Percentiles rank a stretch among this genome's conserved stretches.
phyloP scores from a whole-genome alignment of 2,329 filamentous ascomycete species.

The Penicillium sp. region DNA sequence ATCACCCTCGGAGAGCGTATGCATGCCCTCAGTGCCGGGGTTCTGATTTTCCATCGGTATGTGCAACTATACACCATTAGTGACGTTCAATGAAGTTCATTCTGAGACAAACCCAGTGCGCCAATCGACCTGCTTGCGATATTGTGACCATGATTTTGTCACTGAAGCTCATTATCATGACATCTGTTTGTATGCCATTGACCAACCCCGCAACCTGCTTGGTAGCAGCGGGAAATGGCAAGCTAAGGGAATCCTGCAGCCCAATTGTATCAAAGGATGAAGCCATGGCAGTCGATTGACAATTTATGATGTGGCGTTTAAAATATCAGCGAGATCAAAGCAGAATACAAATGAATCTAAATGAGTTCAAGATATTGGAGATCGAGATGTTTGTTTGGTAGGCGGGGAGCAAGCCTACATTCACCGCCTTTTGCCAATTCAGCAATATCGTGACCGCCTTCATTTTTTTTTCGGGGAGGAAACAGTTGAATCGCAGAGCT shows the following conservation, averaged over 20 bases:
- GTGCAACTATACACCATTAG: conserved; percentile 28
- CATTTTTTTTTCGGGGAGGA: conserved; percentile 23
- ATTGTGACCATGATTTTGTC: conserved; percentile 92
- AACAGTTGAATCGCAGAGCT: conserved; percentile 6
- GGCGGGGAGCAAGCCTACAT: conserved; percentile 10
- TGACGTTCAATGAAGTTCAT: not conserved
- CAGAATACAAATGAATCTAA: too few species aligned
- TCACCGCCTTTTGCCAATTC: conserved; percentile 15
- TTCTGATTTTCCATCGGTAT: conserved; percentile 37
- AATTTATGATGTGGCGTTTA: not conserved
- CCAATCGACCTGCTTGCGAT: conserved; percentile 77
- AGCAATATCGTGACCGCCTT: conserved; percentile 23
- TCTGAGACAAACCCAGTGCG: conserved; percentile 76
- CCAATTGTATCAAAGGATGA: conserved; percentile 24
- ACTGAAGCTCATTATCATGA: conserved; percentile 70
- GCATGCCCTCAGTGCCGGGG: conserved; percentile 37
- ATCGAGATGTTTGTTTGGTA: conserved; percentile 9
- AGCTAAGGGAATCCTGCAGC: conserved; percentile 44
- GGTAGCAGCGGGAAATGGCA: conserved; percentile 68
- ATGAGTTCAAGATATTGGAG: not conserved
- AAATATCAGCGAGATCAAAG: not conserved
- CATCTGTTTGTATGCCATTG: conserved; percentile 68
- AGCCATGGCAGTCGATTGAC: conserved; percentile 22
- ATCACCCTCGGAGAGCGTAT: conserved; percentile 44
- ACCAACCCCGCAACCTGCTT: conserved; percentile 62